Evolutionary conservation across 768 basidiomycete genomes (phyloP).

Genomic region (Tricholoma terreum): DNA sequence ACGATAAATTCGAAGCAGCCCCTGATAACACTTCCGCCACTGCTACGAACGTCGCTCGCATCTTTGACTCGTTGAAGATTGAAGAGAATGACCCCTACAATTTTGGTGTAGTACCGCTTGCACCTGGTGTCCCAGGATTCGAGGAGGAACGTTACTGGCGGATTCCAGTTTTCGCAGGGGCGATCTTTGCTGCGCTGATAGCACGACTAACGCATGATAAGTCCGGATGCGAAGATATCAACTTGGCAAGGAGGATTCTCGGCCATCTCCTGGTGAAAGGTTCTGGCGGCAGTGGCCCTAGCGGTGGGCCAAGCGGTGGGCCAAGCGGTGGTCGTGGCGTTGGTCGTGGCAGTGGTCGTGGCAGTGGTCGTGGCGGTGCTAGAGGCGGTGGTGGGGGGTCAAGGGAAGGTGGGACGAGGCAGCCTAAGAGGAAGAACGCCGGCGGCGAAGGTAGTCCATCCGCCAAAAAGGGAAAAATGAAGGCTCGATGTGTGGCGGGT

Average conservation of each 20-base stretch:
- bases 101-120: neutral
- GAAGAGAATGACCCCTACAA: too few relatives aligned
- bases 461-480: neutral
- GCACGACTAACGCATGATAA: too few relatives aligned
- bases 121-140: neutral
- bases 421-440: neutral
- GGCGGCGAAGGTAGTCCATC: neutral
- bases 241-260: too few relatives aligned
- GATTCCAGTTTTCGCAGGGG: neutral
- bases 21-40: neutral
- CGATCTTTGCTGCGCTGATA: neutral
- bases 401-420: neutral
- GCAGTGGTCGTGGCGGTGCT: too few relatives aligned
- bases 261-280: too few relatives aligned
- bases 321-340: too few relatives aligned
- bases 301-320: too few relatives aligned
- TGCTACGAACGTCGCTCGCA: neutral
- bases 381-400: too few relatives aligned
- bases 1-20: neutral
- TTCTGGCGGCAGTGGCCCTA: too few relatives aligned
- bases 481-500: neutral
- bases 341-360: too few relatives aligned
- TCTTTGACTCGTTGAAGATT: neutral
- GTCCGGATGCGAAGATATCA: too few relatives aligned
- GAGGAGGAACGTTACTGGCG: constrained; percentile 1